Evolutionary conservation across 441 rosid genomes (phyloP).

Genomic region (Capsella rubella): DNA sequence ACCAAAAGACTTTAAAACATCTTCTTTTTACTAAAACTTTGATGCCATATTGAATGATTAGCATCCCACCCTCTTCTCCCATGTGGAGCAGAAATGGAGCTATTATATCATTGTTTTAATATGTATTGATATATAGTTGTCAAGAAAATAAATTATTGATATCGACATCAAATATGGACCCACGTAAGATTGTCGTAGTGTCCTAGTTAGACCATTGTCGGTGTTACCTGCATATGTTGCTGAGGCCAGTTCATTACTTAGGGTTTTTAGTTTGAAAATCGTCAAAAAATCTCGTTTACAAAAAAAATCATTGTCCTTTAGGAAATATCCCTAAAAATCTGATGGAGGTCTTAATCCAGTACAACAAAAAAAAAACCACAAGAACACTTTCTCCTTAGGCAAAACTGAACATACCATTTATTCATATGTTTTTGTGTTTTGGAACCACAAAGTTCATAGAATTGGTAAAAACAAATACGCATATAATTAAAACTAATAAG

Average conservation of each 20-base stretch:
- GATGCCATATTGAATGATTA: constrained; percentile 29
- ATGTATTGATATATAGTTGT: constrained; percentile 35
- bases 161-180: constrained; percentile 20
- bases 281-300: neutral
- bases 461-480: neutral
- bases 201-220: constrained; percentile 20
- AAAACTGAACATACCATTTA: neutral
- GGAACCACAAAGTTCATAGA: neutral
- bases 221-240: constrained; percentile 17
- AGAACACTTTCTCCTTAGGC: neutral
- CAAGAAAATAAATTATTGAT: constrained; percentile 15
- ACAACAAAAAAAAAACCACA: neutral
- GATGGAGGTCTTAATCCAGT: too few species aligned
- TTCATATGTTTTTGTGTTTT: neutral
- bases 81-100: constrained; percentile 5
- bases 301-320: too few species aligned
- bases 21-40: too few species aligned
- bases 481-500: neutral
- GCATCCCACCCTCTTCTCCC: constrained; percentile 25
- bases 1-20: too few species aligned
- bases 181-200: constrained; percentile 34
- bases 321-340: too few species aligned
- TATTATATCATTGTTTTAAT: constrained; percentile 1
- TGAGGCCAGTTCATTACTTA: neutral
- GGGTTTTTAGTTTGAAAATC: neutral